Conservation (phyloP, 805 yeast genomes). For the Yarrowia sp. region DNA sequence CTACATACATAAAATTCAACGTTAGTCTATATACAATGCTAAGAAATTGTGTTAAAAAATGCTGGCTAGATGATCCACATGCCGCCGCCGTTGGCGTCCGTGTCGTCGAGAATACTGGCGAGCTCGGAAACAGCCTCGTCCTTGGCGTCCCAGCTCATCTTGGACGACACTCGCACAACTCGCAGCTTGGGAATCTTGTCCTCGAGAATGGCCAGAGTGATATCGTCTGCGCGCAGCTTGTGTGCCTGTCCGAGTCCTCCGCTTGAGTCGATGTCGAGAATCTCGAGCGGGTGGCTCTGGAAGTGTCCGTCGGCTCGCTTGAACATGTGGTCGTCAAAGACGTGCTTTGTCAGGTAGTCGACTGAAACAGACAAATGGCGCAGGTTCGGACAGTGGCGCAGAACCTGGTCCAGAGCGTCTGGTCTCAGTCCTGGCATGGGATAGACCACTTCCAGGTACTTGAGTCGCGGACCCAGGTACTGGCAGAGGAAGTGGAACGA, state of each 20-base stretch:
- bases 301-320: constrained; percentile 29
- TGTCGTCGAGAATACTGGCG: constrained; percentile 66
- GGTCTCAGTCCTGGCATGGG: constrained; percentile 82
- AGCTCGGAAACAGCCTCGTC: constrained; percentile 62
- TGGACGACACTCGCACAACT: constrained; percentile 64
- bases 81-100: constrained; percentile 57
- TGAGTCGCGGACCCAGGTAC: constrained; percentile 64
- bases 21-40: constrained; percentile 11
- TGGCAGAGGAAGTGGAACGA: constrained; percentile 62
- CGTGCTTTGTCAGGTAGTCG: constrained; percentile 61
- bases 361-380: constrained; percentile 64
- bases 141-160: constrained; percentile 72
- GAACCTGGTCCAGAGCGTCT: constrained; percentile 68
- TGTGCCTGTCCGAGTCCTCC: constrained; percentile 80
- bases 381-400: constrained; percentile 75
- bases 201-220: constrained; percentile 80
- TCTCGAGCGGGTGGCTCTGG: constrained; percentile 51
- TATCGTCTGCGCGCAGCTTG: constrained; percentile 82
- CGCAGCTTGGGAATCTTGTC: constrained; percentile 67
- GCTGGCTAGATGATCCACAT: constrained; percentile 34
- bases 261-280: constrained; percentile 72
- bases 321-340: constrained; percentile 39
- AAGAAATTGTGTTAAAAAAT: not conserved
- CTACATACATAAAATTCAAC: not conserved
- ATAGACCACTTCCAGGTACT: constrained; percentile 64